Evolutionary conservation across 1,284 basidiomycete species (phyloP), one percentile per base, ranked within the genome.

Genomic region (Austropuccinia psidii): DNA sequence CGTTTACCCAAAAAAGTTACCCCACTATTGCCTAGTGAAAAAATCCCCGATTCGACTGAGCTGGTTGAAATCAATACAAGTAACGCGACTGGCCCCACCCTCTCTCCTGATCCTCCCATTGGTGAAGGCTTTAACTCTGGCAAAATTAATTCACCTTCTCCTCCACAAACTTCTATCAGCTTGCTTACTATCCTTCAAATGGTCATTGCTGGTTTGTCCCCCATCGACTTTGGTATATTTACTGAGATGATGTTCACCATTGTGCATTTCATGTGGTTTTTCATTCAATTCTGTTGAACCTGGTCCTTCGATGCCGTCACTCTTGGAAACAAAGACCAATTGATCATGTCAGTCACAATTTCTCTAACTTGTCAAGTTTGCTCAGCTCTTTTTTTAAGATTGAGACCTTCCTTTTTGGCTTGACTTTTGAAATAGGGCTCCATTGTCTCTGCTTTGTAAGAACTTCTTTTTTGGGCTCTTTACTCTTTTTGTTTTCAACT

Each of bases 391-490:
- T 21, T 62, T 21, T 19, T 41, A 27, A n/a, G 33, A 8, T 15
- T 39, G n/a, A 35, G 8, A 8, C 21, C 31, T 27, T 52, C 27
- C 4, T n/a, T 41, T 27, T 17, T 39, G 19, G n/a, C 64, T 52
- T 27, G 37, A 54, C 27, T 35, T 37, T 41, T 6, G 2, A 11
- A 68, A 21, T 37, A 68, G 66, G 66, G 66, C 66, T 4, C 66
- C 66, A 35, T 52, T 68, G 41, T 55, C 66, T n/a, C 43, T 68
- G 45, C 33, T 68, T 19, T 57, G 66, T 68, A n/a, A 57, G 66
- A 43, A 31, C 39, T 19, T 31, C 21, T 50, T 17, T 24, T 27
- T 27, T 13, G 8, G 11, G 27, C 54, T 57, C 9, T 57, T n/a
- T 33, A 29, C 6, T 27, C 24, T 33, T 57, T 9, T 19, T 33